These are phyloP conservation scores for Penicillium soppii DNA, from an alignment of 495 filamentous ascomycete species.

Conservation along the genomic window DNA sequence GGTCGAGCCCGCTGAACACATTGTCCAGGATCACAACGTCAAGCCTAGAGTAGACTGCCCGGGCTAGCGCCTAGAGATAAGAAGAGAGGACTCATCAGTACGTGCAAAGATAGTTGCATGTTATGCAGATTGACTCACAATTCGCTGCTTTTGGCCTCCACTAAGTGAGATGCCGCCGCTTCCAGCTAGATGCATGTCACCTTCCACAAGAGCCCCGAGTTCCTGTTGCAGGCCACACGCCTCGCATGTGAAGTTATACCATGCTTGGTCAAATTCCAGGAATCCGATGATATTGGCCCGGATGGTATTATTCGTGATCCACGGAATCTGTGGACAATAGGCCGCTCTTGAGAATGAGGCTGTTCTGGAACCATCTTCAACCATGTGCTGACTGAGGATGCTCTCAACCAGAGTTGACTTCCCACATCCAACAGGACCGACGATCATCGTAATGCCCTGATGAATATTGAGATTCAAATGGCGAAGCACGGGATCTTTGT, in stretches of 20 bases:
- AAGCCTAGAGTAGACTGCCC: conserved; percentile 22
- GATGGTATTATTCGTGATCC: conserved; percentile 41
- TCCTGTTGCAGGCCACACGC: conserved; percentile 23
- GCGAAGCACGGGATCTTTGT: background rate
- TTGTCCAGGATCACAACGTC: conserved; percentile 35
- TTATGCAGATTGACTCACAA: background rate
- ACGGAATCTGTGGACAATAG: conserved; percentile 44
- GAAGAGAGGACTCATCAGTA: too few relatives aligned
- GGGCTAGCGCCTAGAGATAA: conserved; percentile 16
- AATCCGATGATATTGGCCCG: conserved; percentile 33
- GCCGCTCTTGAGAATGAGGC: conserved; percentile 13
- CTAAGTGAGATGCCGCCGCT: conserved; percentile 62
- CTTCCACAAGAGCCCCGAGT: conserved; percentile 39
- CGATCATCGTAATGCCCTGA: conserved; percentile 27
- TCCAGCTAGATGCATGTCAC: conserved; percentile 76
- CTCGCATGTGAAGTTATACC: conserved; percentile 32
- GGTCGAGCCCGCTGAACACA: conserved; percentile 33
- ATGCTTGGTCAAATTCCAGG: conserved; percentile 19
- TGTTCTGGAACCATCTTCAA: background rate
- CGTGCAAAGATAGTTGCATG: too few relatives aligned
- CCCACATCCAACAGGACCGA: conserved; percentile 40
- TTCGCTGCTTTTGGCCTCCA: conserved; percentile 1
- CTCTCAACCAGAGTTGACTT: conserved; percentile 39
- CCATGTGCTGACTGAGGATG: conserved; percentile 10
- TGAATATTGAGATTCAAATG: conserved; percentile 1